Evolutionary conservation across 139 green algal genomes (phyloP).

Genomic region (Helicosporidium sp.): DNA sequence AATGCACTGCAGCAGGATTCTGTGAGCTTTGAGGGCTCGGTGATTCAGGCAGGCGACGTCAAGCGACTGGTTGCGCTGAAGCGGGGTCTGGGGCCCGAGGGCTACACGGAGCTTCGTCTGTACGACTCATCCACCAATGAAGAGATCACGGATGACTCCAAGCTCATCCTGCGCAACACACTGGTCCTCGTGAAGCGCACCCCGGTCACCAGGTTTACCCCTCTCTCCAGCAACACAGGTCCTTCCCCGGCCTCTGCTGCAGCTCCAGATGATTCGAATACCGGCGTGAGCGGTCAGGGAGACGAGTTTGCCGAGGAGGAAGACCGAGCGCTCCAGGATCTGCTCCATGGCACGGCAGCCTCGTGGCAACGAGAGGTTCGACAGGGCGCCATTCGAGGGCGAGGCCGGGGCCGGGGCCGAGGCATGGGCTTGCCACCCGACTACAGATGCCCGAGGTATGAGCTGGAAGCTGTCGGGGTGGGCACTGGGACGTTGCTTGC

Average conservation of each 20-base stretch:
- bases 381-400: slow-evolving; percentile 13
- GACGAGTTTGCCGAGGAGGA: slow-evolving; percentile 22
- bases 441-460: slow-evolving; percentile 19
- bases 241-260: background rate
- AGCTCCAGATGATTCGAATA: no score
- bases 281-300: background rate
- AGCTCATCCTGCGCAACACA: slow-evolving; percentile 37
- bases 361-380: slow-evolving; percentile 19
- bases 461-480: no score
- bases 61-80: slow-evolving; percentile 57
- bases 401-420: slow-evolving; percentile 9
- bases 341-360: slow-evolving; percentile 10
- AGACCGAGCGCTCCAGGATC: slow-evolving; percentile 11
- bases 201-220: slow-evolving; percentile 16
- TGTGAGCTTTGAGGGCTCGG: slow-evolving; percentile 48
- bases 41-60: slow-evolving; percentile 52
- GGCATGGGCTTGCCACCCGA: slow-evolving; percentile 4
- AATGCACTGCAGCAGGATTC: slow-evolving; percentile 22
- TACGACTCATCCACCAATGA: slow-evolving; percentile 29
- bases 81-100: slow-evolving; percentile 40
- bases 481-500: background rate
- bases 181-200: slow-evolving; percentile 45
- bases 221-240: slow-evolving; percentile 4
- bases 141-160: slow-evolving; percentile 37
- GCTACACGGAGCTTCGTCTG: slow-evolving; percentile 36